Conservation (phyloP, 331 rosid genomes). For the Malus hybrid region DNA sequence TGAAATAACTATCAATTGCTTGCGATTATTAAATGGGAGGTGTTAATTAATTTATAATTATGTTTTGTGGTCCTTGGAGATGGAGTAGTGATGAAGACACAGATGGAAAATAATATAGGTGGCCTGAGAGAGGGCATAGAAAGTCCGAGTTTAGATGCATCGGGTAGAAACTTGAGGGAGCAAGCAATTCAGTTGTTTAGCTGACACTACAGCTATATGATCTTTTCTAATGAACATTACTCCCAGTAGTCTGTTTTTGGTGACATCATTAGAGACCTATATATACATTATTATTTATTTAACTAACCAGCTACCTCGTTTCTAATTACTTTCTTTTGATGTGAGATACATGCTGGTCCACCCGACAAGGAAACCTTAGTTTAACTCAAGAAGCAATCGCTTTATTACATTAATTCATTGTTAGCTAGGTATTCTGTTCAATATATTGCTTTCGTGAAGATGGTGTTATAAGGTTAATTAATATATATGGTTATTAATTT, state of each 20-base stretch:
- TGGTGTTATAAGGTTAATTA: not conserved
- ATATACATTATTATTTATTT: not conserved
- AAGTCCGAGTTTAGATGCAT: slow-evolving; percentile 64
- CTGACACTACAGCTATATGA: slow-evolving; percentile 30
- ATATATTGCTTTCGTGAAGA: slow-evolving; percentile 13
- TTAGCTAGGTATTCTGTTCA: not conserved
- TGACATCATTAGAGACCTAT: slow-evolving; percentile 38
- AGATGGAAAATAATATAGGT: slow-evolving; percentile 20
- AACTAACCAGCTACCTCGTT: slow-evolving; percentile 12
- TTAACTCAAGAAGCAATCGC: slow-evolving; percentile 48
- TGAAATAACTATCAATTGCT: not conserved
- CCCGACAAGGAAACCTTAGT: slow-evolving; percentile 42
- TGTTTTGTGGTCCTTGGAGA: not conserved
- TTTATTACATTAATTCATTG: not conserved
- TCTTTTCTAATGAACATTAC: slow-evolving; percentile 18
- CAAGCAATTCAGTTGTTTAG: slow-evolving; percentile 71
- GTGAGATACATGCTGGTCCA: slow-evolving; percentile 31
- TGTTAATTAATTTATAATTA: not conserved
- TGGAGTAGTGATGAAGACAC: not conserved
- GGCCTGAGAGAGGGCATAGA: slow-evolving; percentile 29
- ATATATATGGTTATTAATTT: not conserved
- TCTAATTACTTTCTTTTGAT: slow-evolving; percentile 3
- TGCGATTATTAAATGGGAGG: not conserved
- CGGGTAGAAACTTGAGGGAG: slow-evolving; percentile 60
- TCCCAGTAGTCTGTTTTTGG: slow-evolving; percentile 17